phyloP scores from a whole-genome alignment of 371 early-diverging fungal genomes.

The Mortierella polycephala region DNA sequence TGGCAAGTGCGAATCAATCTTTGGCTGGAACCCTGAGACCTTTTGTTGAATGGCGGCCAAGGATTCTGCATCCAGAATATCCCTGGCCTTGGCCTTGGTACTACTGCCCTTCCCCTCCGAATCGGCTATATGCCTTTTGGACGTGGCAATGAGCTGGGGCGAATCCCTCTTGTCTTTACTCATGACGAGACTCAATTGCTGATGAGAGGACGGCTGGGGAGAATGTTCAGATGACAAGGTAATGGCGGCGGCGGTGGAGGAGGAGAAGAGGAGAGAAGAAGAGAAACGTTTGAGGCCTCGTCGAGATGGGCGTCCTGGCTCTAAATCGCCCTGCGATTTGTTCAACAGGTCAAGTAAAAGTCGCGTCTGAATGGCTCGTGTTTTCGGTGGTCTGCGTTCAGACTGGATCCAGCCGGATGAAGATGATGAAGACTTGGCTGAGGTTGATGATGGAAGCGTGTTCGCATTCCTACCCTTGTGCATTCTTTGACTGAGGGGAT shows the following conservation, averaged over 20 bases:
- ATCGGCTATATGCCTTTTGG: not conserved
- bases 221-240: not conserved
- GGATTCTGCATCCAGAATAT: not conserved
- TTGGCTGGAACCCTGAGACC: slow-evolving; percentile 19
- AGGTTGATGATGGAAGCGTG: not conserved
- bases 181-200: not conserved
- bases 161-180: slow-evolving; percentile 3
- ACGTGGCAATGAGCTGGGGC: not conserved
- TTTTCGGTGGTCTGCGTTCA: slow-evolving; percentile 1
- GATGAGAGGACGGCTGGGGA: not conserved
- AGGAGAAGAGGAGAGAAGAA: not conserved
- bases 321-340: not conserved
- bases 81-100: slow-evolving; percentile 1
- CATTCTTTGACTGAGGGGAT: not conserved
- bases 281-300: not conserved
- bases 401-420: slow-evolving; percentile 9
- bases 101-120: not conserved
- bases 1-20: slow-evolving; percentile 11
- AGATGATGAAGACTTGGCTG: not conserved
- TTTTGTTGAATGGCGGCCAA: slow-evolving; percentile 17
- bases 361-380: slow-evolving; percentile 1
- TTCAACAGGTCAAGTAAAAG: not conserved
- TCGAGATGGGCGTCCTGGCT: not conserved
- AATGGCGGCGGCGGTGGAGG: not conserved
- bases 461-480: not conserved